Evolutionary conservation across 2,329 filamentous ascomycete species (phyloP).

Genomic region (Chaetoscypha palmicola): DNA sequence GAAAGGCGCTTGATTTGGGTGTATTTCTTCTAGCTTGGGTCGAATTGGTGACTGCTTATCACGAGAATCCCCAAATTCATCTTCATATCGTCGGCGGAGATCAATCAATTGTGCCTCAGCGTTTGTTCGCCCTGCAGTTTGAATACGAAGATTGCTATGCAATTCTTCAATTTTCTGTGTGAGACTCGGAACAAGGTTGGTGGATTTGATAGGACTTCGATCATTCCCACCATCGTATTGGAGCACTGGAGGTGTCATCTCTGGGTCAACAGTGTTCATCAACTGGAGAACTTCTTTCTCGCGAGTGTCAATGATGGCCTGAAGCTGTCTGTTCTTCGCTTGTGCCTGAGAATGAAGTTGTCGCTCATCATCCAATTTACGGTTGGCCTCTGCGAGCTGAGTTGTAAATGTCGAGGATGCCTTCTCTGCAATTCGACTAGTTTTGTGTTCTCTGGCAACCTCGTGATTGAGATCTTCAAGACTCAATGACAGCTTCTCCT

Average conservation of each 20-base stretch:
- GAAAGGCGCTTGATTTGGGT: constrained; percentile 69
- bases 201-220: constrained; percentile 43
- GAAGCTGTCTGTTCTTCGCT: constrained; percentile 73
- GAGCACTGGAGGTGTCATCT: constrained; percentile 42
- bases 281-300: constrained; percentile 76
- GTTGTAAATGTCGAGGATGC: constrained; percentile 70
- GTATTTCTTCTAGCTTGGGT: constrained; percentile 78
- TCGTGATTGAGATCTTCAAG: constrained; percentile 92
- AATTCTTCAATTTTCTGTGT: constrained; percentile 79
- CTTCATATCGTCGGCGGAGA: constrained; percentile 65
- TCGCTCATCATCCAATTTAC: constrained; percentile 82
- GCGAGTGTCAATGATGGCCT: constrained; percentile 68
- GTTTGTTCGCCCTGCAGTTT: constrained; percentile 70
- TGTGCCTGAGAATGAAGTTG: constrained; percentile 82
- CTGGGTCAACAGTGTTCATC: constrained; percentile 78
- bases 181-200: constrained; percentile 70
- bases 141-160: constrained; percentile 81
- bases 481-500: constrained; percentile 82
- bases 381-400: constrained; percentile 82
- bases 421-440: constrained; percentile 84
- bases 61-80: constrained; percentile 58
- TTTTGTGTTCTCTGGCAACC: constrained; percentile 81
- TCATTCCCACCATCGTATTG: constrained; percentile 52
- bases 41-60: constrained; percentile 58
- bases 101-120: constrained; percentile 79